Percentiles rank a stretch among this genome's conserved stretches.
These are phyloP conservation scores for Aaosphaeria pasadenensis DNA, from an alignment of 2,329 filamentous ascomycete species.

Conservation along the genomic window DNA sequence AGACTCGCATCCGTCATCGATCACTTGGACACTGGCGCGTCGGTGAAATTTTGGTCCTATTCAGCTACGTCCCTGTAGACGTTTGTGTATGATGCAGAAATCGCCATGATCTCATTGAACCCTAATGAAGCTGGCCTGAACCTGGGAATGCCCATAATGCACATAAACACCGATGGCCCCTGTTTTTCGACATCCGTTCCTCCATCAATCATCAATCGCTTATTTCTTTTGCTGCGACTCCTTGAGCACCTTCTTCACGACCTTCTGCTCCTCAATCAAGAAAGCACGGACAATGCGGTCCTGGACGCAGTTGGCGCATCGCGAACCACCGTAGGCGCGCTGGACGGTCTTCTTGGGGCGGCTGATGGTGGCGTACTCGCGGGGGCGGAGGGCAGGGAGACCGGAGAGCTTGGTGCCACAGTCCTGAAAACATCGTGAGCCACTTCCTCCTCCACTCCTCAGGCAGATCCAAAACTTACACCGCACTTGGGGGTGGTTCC, in stretches of 20 bases:
- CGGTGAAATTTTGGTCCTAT: constrained; percentile 23
- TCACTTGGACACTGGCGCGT: not conserved
- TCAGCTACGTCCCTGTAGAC: constrained; percentile 14
- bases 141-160: constrained; percentile 40
- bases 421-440: constrained; percentile 61
- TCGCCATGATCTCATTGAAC: constrained; percentile 35
- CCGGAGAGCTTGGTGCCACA: constrained; percentile 96
- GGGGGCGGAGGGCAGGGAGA: constrained; percentile 95
- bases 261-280: constrained; percentile 99
- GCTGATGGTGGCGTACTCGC: constrained; percentile 95
- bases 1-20: no score
- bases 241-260: constrained; percentile 99
- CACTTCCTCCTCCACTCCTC: not conserved
- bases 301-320: constrained; percentile 98
- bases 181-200: constrained; percentile 32
- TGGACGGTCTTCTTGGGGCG: constrained; percentile 99
- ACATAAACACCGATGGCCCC: constrained; percentile 41
- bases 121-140: constrained; percentile 31
- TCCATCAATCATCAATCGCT: constrained; percentile 16
- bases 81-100: constrained; percentile 27
- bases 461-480: constrained; percentile 24
- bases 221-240: constrained; percentile 81
- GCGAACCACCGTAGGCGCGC: constrained; percentile 93
- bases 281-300: constrained; percentile 97
- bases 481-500: constrained; percentile 93